Evolutionary conservation across 2,329 filamentous ascomycete species (phyloP), one percentile per base, ranked within the genome.

Genomic region (Phialocephala subalpina): DNA sequence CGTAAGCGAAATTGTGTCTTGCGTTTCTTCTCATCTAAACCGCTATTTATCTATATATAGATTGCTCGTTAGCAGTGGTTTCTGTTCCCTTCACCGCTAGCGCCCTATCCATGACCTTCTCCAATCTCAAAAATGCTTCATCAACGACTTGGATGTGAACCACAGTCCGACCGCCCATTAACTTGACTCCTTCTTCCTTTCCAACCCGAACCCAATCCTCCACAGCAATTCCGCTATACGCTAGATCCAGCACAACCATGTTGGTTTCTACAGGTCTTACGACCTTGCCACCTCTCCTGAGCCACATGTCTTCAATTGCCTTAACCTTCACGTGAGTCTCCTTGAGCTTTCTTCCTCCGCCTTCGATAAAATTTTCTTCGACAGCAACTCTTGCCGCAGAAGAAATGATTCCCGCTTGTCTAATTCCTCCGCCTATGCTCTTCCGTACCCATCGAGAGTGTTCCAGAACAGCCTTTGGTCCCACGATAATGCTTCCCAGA

Each of bases 391-490:
- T 82, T 0, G 92, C 92, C 0, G 92, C 88, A 0, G 92, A 89
- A 6, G 91, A 87, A n/a, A 96, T 82, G 2, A 96, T 86, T 62
- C 93, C 93, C 0, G 91, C 83, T 78, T 96, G 92, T 20, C 93
- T 82, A 64, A 92, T 82, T 0, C 92, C 92, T 45, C 93, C 93
- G n/a, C 93, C 93, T 69, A 96, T 88, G 25, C 87, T 86, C 80
- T 97, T 96, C 63, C 93, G 84, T 22, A 94, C 84, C 88, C 91
- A 92, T 16, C 90, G 81, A 6, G 89, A 88, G 58, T 89, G 86
- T 73, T 87, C 86, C 73, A 88, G 63, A 79, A 81, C 45, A 81
- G 86, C 62, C 77, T 90, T 70, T 1, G 58, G 67, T 1, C 88
- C 88, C 0, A 93, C 86, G 14, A 96, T 79, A 38, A 95, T 88